Percentiles rank a stretch among this genome's conserved stretches.
phyloP scores from a whole-genome alignment of 257 asterid genomes.

The Solanum appendiculatum region DNA sequence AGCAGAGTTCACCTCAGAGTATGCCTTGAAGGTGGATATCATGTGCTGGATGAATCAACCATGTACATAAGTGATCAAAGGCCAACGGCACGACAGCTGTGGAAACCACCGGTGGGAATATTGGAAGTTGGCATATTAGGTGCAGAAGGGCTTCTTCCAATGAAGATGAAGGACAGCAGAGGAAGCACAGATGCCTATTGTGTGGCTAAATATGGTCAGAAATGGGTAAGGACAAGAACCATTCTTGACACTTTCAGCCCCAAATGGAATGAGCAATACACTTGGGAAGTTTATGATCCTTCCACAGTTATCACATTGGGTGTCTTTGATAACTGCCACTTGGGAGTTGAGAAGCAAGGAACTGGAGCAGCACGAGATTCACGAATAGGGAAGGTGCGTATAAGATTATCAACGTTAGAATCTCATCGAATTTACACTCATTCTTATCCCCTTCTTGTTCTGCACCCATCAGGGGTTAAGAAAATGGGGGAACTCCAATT shows the following conservation, averaged over 20 bases:
- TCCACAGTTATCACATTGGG: conserved; percentile 70
- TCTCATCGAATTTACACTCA: conserved; percentile 45
- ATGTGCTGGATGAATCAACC: conserved; percentile 64
- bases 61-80: conserved; percentile 62
- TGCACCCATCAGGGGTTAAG: conserved; percentile 66
- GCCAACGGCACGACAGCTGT: conserved; percentile 71
- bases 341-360: conserved; percentile 27
- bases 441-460: conserved; percentile 57
- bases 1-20: conserved; percentile 56
- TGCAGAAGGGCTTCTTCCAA: conserved; percentile 64
- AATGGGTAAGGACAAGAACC: conserved; percentile 72
- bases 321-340: conserved; percentile 56
- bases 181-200: conserved; percentile 73
- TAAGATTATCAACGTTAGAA: conserved; percentile 54
- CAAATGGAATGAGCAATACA: conserved; percentile 71
- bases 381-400: conserved; percentile 62
- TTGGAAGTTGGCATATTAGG: conserved; percentile 62
- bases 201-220: conserved; percentile 71
- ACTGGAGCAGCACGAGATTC: conserved; percentile 23
- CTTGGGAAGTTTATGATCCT: conserved; percentile 82
- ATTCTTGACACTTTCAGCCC: conserved; percentile 50
- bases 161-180: conserved; percentile 65
- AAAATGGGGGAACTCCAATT: conserved; percentile 68
- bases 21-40: conserved; percentile 86
- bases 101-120: conserved; percentile 69